These are phyloP conservation scores for Acanthamoeba rhysodes DNA, from an alignment of 208 protist genomes.

Conservation along the genomic window DNA sequence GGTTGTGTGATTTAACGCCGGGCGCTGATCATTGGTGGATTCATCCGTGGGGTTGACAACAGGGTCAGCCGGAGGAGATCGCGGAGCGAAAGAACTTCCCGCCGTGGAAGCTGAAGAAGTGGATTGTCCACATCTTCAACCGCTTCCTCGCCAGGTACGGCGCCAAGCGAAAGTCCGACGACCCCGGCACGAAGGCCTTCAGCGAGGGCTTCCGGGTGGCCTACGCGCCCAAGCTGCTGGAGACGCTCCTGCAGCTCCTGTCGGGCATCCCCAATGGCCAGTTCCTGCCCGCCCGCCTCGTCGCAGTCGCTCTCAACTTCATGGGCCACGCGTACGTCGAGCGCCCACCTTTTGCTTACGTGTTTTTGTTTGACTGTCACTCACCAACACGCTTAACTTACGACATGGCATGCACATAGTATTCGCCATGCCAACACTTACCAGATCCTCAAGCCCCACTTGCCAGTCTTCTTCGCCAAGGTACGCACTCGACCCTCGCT, in stretches of 20 bases:
- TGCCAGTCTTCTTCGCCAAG: slow-evolving; percentile 27
- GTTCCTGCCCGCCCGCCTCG: neutral
- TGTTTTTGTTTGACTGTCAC: neutral
- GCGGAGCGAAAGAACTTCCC: slow-evolving; percentile 17
- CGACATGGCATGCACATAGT: neutral
- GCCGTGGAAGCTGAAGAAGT: slow-evolving; percentile 69
- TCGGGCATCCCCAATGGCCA: slow-evolving; percentile 20
- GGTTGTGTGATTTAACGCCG: neutral
- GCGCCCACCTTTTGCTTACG: neutral
- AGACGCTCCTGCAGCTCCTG: slow-evolving; percentile 2
- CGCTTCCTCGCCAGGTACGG: slow-evolving; percentile 31
- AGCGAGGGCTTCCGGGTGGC: neutral
- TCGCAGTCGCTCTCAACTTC: slow-evolving; percentile 44
- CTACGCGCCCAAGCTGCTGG: slow-evolving; percentile 18
- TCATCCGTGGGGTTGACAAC: neutral
- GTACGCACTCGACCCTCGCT: too few relatives aligned
- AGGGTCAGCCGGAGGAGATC: slow-evolving; percentile 53
- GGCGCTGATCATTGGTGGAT: neutral
- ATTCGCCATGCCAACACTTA: neutral
- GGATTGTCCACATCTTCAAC: slow-evolving; percentile 60
- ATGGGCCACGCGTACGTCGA: slow-evolving; percentile 32
- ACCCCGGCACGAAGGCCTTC: neutral
- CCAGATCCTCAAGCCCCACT: slow-evolving; percentile 46
- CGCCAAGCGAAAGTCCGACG: neutral
- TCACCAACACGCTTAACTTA: neutral